Conservation (phyloP, 257 asterid genomes). For the Lycium ferocissimum region DNA sequence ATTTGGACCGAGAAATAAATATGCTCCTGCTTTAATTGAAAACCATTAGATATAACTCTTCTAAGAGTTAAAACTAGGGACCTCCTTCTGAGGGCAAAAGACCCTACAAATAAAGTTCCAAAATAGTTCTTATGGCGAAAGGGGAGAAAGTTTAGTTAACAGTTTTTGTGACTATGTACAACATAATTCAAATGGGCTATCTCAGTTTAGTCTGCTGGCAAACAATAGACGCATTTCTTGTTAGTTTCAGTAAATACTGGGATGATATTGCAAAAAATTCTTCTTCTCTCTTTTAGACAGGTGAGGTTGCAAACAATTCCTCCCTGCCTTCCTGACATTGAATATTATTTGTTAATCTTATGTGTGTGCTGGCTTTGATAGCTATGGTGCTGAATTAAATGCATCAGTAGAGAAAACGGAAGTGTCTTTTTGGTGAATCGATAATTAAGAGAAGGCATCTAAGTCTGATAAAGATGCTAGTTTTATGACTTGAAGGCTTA, state of each 20-base stretch:
- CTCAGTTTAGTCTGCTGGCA: slow-evolving; percentile 1
- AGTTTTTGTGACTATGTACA: background rate
- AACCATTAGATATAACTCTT: background rate
- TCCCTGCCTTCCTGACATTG: background rate
- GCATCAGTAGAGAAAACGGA: background rate
- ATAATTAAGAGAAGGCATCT: background rate
- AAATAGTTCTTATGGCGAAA: background rate
- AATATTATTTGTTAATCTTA: background rate
- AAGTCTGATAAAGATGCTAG: background rate
- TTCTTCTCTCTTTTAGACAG: background rate
- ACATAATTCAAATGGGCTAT: background rate
- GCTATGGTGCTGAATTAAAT: background rate
- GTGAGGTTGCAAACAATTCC: background rate
- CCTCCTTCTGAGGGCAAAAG: slow-evolving; percentile 9
- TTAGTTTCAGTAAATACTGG: background rate
- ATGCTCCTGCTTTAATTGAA: slow-evolving; percentile 12
- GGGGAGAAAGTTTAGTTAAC: slow-evolving; percentile 2
- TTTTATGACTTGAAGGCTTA: background rate
- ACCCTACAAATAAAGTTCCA: background rate
- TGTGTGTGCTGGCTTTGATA: background rate
- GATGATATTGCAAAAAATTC: background rate
- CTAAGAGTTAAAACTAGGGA: slow-evolving; percentile 14
- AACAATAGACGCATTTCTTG: background rate
- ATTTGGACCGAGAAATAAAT: slow-evolving; percentile 16
- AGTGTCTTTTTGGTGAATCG: background rate